A percentile compares a stretch with the other conserved stretches of the same genome.
phyloP scores from a whole-genome alignment of 2,329 filamentous ascomycete genomes.

The Botrytis hyacinthi region DNA sequence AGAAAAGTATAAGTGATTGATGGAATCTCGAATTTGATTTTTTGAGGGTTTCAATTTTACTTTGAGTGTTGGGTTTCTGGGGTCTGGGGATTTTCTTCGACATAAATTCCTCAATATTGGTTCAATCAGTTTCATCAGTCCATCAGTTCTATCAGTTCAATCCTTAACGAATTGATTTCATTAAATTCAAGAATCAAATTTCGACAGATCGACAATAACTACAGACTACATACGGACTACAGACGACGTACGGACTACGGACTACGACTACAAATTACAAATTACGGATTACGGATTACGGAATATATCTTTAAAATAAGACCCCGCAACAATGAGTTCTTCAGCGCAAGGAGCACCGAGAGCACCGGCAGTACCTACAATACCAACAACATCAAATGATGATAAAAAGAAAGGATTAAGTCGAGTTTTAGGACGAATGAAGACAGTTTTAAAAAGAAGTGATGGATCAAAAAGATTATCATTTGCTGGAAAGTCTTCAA shows the following conservation, averaged over 20 bases:
- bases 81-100: neutral
- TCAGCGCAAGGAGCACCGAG: constrained; percentile 26
- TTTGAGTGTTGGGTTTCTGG: neutral
- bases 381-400: neutral
- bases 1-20: neutral
- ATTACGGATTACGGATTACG: neutral
- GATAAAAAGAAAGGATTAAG: constrained; percentile 34
- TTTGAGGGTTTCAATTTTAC: neutral
- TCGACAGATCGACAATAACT: neutral
- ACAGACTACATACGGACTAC: neutral
- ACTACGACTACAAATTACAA: neutral
- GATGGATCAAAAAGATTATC: constrained; percentile 35
- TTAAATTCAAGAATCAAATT: neutral
- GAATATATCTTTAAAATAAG: neutral
- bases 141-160: neutral
- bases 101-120: neutral
- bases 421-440: constrained; percentile 33
- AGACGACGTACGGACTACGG: neutral
- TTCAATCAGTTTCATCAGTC: neutral
- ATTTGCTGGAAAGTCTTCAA: constrained; percentile 22
- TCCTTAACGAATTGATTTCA: neutral
- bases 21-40: neutral
- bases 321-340: constrained; percentile 31
- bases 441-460: constrained; percentile 35
- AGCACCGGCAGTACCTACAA: constrained; percentile 12